phyloP scores from a whole-genome alignment of 805 yeast species.

The Ogataea thermomethanolica region DNA sequence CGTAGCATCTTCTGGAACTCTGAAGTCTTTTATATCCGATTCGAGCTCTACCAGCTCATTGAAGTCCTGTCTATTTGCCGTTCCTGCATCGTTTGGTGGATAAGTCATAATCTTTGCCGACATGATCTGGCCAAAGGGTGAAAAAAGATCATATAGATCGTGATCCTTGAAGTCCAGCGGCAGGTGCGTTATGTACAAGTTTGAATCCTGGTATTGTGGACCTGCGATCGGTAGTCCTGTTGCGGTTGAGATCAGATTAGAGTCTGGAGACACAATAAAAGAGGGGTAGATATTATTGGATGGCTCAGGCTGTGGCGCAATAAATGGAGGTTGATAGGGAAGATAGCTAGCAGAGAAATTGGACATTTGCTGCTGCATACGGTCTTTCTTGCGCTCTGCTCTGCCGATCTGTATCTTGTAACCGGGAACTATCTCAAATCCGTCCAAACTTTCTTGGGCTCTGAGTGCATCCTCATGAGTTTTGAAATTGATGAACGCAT shows the following conservation, averaged over 20 bases:
- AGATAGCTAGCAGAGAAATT: constrained; percentile 15
- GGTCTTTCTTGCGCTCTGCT: constrained; percentile 41
- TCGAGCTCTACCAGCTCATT: too few species aligned
- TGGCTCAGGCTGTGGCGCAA: constrained; percentile 4
- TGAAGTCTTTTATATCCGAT: too few species aligned
- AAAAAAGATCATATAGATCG: constrained; percentile 43
- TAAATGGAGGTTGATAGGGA: constrained; percentile 8
- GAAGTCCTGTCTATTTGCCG: too few species aligned
- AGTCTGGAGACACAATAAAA: constrained; percentile 28
- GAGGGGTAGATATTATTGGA: constrained; percentile 16
- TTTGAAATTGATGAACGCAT: constrained; percentile 52
- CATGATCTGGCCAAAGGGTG: constrained; percentile 47
- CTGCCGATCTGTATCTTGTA: constrained; percentile 36
- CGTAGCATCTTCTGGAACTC: too few species aligned
- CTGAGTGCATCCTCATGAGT: constrained; percentile 46
- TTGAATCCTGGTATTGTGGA: constrained; percentile 60
- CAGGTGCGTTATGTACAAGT: constrained; percentile 66
- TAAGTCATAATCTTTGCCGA: constrained; percentile 56
- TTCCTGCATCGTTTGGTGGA: constrained; percentile 30
- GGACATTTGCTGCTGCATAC: constrained; percentile 25
- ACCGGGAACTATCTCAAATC: constrained; percentile 35
- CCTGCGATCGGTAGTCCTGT: constrained; percentile 42
- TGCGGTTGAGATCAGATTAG: constrained; percentile 27
- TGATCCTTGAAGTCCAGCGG: constrained; percentile 54
- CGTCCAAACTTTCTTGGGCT: constrained; percentile 48